Base-by-base conservation (phyloP, 1,284 basidiomycete species). In the Fistulina hepatica region DNA sequence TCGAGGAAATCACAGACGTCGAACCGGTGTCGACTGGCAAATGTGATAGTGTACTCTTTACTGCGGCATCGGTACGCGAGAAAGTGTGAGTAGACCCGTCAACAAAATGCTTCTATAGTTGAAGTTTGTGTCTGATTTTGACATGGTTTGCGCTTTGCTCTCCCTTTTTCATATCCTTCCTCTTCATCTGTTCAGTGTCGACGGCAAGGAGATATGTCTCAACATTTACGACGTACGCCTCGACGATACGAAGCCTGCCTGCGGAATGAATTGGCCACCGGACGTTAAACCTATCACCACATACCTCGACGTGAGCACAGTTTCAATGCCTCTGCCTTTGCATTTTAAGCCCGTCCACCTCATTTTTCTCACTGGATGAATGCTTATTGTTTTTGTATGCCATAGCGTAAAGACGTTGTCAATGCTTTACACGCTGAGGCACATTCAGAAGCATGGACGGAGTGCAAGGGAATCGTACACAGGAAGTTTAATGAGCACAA, bases 181-280 rank as follows among this genome's bases (percentile, higher is more conserved):
- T 32, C n/a, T n/a, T n/a, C n/a, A n/a, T 21, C 19, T 12, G 2
- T 6, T 2, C 49, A 92, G 86, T 32, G 67, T 81, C 16, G 69
- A 91, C 37, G 83, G 81, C 5, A 60, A 71, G 44, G 58, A 68
- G 25, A 81, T 76, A 59, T 99, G 94, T 58, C 67, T 93, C 51
- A 99, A 99, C 57, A 78, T 97, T 32, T 99, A 98, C 52, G 95
- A 99, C 53, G 76, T 97, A 15, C 81, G 95, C 22, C 63, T 89
- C 20, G 76, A 82, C 39, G 95, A 99, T 55, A 71, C 69, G 10
- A 65, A 58, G 33, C 93, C 93, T n/a, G 81, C 77, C 3, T 99
- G 94, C 58, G 94, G 94, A 1, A 88, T 97, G 89, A 94, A 94
- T 58, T 99, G 94, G 94, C 94, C 94, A 4, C 79, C 81, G n/a